phyloP scores from a whole-genome alignment of 768 basidiomycete genomes.

The Suillus tomentosus region DNA sequence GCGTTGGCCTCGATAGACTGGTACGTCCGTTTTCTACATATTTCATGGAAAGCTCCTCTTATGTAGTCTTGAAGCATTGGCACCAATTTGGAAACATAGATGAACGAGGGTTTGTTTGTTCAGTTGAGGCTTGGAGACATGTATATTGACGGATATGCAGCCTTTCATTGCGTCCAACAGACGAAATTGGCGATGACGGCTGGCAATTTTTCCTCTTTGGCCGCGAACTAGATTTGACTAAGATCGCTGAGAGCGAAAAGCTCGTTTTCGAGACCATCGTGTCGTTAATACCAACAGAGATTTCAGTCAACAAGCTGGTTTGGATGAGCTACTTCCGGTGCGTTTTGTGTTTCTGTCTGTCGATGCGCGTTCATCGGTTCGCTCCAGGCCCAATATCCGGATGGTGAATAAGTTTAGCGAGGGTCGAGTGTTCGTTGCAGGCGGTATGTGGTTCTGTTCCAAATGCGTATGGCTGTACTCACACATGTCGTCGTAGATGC shows the following conservation, averaged over 20 bases:
- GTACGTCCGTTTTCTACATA: constrained; percentile 26
- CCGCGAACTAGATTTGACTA: constrained; percentile 22
- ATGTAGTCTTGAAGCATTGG: constrained; percentile 38
- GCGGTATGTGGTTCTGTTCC: constrained; percentile 12
- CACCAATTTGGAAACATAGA: constrained; percentile 47
- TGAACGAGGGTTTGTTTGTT: not conserved
- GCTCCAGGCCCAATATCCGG: constrained; percentile 16
- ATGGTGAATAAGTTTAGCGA: constrained; percentile 18
- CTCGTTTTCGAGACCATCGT: constrained; percentile 19
- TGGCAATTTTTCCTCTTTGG: constrained; percentile 36
- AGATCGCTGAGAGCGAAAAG: constrained; percentile 22
- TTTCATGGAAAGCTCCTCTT: not conserved
- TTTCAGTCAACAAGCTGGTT: constrained; percentile 27
- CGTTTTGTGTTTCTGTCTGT: not conserved
- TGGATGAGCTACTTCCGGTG: constrained; percentile 28
- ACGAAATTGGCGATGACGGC: constrained; percentile 26
- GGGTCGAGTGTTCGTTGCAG: constrained; percentile 20
- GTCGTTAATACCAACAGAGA: constrained; percentile 25
- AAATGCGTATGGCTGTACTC: not conserved
- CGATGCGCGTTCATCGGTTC: not conserved
- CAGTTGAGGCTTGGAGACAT: not conserved
- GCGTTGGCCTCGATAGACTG: constrained; percentile 39
- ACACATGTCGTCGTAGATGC: constrained; percentile 19
- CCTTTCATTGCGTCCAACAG: constrained; percentile 38
- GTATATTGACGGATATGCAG: constrained; percentile 20